A percentile compares a stretch with the other conserved stretches of the same genome.
These are phyloP conservation scores for Ophiostoma sp. DNA, from an alignment of 2,329 filamentous ascomycete genomes.

Conservation along the genomic window DNA sequence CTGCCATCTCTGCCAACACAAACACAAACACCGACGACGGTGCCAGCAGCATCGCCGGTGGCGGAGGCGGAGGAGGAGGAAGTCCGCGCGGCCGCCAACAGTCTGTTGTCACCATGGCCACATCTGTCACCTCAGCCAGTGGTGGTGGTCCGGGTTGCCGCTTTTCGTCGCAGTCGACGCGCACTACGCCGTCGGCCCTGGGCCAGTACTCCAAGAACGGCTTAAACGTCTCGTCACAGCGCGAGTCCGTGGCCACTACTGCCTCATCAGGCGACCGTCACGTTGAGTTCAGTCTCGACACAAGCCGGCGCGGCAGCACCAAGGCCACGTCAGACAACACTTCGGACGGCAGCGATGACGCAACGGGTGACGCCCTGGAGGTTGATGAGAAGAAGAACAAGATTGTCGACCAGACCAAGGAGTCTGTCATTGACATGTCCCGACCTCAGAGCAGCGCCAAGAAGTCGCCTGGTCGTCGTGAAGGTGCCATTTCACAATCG, in stretches of 20 bases:
- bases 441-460: not conserved
- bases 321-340: conserved; percentile 6
- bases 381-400: not conserved
- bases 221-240: not conserved
- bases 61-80: not conserved
- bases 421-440: not conserved
- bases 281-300: conserved; percentile 25
- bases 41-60: conserved; percentile 11
- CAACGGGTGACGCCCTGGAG: not conserved
- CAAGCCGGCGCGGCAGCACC: conserved; percentile 9
- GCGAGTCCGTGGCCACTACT: not conserved
- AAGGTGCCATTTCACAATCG: conserved; percentile 16
- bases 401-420: not conserved
- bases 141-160: conserved; percentile 34
- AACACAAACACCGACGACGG: conserved; percentile 8
- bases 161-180: conserved; percentile 35
- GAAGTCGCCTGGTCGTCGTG: not conserved
- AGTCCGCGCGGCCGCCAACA: conserved; percentile 38
- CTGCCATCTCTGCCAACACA: conserved; percentile 6
- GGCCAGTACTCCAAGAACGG: conserved; percentile 15
- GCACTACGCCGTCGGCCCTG: conserved; percentile 29
- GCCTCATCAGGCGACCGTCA: conserved; percentile 19
- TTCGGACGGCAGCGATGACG: not conserved
- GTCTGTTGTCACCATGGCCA: conserved; percentile 44
- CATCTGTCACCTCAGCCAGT: conserved; percentile 39